phyloP scores from a whole-genome alignment of 768 basidiomycete genomes.

The Termitomyces sp. region DNA sequence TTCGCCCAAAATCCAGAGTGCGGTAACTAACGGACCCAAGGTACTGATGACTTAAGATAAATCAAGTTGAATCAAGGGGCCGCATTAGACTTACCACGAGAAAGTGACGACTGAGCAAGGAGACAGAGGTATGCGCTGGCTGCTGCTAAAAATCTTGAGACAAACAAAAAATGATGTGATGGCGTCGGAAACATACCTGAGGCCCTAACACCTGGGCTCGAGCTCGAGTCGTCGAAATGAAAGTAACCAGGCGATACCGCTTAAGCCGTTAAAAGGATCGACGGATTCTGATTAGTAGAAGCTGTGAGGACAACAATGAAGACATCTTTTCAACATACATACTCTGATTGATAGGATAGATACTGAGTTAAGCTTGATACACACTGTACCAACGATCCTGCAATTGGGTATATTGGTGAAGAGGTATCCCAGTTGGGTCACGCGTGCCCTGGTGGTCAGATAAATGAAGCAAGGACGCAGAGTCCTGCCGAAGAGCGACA shows the following conservation, averaged over 20 bases:
- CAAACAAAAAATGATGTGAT: neutral
- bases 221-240: neutral
- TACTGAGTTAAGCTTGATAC: conserved; percentile 5
- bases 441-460: conserved; percentile 11
- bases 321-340: neutral
- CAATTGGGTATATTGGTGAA: conserved; percentile 17
- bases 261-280: conserved; percentile 4
- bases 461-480: conserved; percentile 22
- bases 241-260: neutral
- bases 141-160: neutral
- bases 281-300: neutral
- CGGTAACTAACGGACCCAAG: neutral
- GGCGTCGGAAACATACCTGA: neutral
- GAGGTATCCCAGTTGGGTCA: conserved; percentile 8
- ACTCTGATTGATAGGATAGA: conserved; percentile 4
- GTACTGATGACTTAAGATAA: neutral
- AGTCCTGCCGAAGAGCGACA: conserved; percentile 29
- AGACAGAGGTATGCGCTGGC: neutral
- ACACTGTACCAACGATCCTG: conserved; percentile 9
- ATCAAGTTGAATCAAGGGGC: neutral
- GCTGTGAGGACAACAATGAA: neutral
- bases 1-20: neutral
- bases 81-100: neutral
- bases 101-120: neutral
- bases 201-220: neutral